Evolutionary conservation across 2,329 filamentous ascomycete species (phyloP), one percentile per base, ranked within the genome.

Genomic region (Teratosphaeria nubilosa): DNA sequence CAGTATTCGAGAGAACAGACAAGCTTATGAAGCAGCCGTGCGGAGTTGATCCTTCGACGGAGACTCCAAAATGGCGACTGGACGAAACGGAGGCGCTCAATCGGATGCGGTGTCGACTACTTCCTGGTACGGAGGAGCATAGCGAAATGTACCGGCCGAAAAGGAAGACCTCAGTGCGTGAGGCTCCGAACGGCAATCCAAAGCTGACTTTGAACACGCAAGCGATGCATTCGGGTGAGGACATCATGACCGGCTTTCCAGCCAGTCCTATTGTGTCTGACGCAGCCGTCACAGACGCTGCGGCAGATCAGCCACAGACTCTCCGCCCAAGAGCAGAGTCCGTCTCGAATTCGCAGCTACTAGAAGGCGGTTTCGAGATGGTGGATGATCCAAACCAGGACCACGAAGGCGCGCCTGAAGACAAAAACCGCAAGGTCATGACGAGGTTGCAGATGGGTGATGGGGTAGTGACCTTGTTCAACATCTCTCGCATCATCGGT

Each of bases 341-440:
- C 1, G 68, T 76, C 4, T 71, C 68, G 0, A 66, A 70, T 5
- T 76, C 75, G 3, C 75, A 73, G 41, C 71, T 73, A 24, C 65
- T 86, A 0, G 94, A 96, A 58, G 94, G 97, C 52, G 95, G 95
- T 64, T 99, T 96, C 69, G 94, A 99, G 74, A 84, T 99, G 64
- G 87, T 99, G 6, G 91, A 97, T 60, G 92, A 96, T 61, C 91
- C 92, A 0, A 91, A 91, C 66, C 88, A 92, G 58, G 84, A 87
- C 48, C 83, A 89, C 27, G 90, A 94, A 64, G 86, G 86, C 1
- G 95, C 95, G 62, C 59, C 69, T 11, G 95, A 99, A 73, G 95
- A 99, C 73, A 97, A 96, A 77, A 97, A 99, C 68, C 84, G 95
- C 51, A 96, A 96, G 73, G 92, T 99, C 51, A 95, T 97, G 90